Evolutionary conservation across 2,329 filamentous ascomycete genomes (phyloP).

Genomic region (Monosporascus sp.): DNA sequence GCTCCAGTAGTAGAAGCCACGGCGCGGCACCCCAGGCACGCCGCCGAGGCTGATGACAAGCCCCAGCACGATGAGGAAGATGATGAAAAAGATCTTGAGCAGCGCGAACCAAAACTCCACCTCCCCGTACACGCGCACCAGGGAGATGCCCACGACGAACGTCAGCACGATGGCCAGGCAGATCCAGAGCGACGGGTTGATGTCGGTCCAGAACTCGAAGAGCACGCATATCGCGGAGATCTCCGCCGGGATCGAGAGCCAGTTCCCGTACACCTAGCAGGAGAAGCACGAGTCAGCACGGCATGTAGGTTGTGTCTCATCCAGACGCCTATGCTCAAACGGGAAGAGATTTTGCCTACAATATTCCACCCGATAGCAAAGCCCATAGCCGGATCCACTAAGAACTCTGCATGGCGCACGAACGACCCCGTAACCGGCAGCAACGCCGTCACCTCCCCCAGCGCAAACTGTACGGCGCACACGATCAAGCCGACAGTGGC

Average conservation of each 20-base stretch:
- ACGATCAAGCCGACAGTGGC: slow-evolving; percentile 52
- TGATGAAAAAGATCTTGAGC: slow-evolving; percentile 56
- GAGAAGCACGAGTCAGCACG: background rate
- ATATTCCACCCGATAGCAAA: slow-evolving; percentile 52
- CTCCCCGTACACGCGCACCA: slow-evolving; percentile 57
- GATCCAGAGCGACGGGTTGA: slow-evolving; percentile 49
- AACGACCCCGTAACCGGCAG: slow-evolving; percentile 60
- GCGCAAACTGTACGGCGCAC: slow-evolving; percentile 52
- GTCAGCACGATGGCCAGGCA: slow-evolving; percentile 46
- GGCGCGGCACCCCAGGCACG: slow-evolving; percentile 49
- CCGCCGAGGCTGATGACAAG: slow-evolving; percentile 60
- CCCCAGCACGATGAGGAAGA: slow-evolving; percentile 58
- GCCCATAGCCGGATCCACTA: slow-evolving; percentile 57
- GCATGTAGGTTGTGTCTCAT: background rate
- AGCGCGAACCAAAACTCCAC: slow-evolving; percentile 49
- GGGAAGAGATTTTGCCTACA: background rate
- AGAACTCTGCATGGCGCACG: slow-evolving; percentile 54
- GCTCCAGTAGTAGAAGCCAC: slow-evolving; percentile 67
- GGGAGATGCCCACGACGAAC: slow-evolving; percentile 52
- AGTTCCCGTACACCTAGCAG: slow-evolving; percentile 44
- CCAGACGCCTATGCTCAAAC: too few relatives aligned
- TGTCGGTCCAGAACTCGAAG: slow-evolving; percentile 59
- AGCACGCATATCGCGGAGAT: slow-evolving; percentile 59
- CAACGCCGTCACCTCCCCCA: slow-evolving; percentile 57
- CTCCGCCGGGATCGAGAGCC: slow-evolving; percentile 52